phyloP scores from a whole-genome alignment of 352 stramenopile genomes.

The Phytophthora pini region DNA sequence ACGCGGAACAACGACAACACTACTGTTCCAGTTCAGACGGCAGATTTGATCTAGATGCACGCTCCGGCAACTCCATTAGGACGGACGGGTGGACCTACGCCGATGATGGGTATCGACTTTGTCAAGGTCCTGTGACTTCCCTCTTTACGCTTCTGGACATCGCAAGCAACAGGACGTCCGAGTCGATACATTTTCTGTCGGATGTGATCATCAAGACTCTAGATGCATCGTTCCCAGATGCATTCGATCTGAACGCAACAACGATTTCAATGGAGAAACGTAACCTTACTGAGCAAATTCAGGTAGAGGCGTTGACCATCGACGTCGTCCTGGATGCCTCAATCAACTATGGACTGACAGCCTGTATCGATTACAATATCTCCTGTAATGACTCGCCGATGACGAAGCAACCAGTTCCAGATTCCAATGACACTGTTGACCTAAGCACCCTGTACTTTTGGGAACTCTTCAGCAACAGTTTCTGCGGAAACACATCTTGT shows the following conservation, averaged over 20 bases:
- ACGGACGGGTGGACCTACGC: conserved; percentile 34
- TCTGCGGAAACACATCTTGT: conserved; percentile 41
- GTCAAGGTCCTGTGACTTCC: conserved; percentile 41
- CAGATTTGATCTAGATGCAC: background rate
- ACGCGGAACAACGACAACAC: conserved; percentile 39
- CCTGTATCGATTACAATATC: conserved; percentile 3
- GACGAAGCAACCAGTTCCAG: no score
- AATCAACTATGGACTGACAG: conserved; percentile 24
- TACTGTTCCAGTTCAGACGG: conserved; percentile 45
- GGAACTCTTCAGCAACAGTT: conserved; percentile 28
- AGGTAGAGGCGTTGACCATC: conserved; percentile 34
- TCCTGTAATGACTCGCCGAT: background rate
- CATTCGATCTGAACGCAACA: conserved; percentile 33
- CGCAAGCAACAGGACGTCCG: conserved; percentile 8
- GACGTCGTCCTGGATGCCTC: conserved; percentile 31
- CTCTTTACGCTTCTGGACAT: conserved; percentile 44
- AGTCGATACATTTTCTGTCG: conserved; percentile 26
- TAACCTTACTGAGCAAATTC: conserved; percentile 33
- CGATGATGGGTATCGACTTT: conserved; percentile 41
- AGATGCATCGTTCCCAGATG: conserved; percentile 38
- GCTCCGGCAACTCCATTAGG: conserved; percentile 1
- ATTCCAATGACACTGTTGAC: background rate
- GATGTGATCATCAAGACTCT: conserved; percentile 21
- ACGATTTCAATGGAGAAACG: conserved; percentile 33
- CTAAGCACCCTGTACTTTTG: conserved; percentile 28